Base-by-base conservation (phyloP, 2,329 filamentous ascomycete genomes). In the Zasmidium cellare region DNA sequence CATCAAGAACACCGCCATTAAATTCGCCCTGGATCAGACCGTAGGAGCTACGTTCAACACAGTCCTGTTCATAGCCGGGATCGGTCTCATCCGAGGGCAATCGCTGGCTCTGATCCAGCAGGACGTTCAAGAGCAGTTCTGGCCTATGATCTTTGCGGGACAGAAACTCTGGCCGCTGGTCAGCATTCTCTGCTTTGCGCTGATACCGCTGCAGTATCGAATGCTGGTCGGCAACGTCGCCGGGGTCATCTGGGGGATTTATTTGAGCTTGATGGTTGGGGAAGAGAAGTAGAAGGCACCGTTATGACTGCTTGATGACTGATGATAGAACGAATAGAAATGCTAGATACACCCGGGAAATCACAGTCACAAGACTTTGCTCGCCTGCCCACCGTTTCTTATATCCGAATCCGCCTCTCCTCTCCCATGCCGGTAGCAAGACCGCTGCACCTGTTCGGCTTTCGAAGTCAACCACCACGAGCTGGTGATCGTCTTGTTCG, bases 201-300 rank as follows among this genome's bases (percentile, higher is more conserved):
- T 91, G 59, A 82, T 89, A 63, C 89, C 87, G n/a, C 84, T 91
- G 2, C 83, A 91, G 67, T 81, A 82, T 53, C 80, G 90, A 38
- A 87, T 89, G 51, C 75, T 92, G 31, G 82, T 92, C 60, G 88
- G 86, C n/a, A 85, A 86, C 64, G 72, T 88, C 51, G 88, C 88
- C 18, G 89, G 90, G 3, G 80, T 93, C 22, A 81, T 79, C 14
- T 93, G 90, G 90, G 87, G 87, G 0, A 79, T 92, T 45, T 92
- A 90, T 72, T 77, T 92, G 75, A 91, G 88, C 69, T 75, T 92
- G 67, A 74, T 85, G 62, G 81, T 58, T 31, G 57, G 56, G 7
- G 31, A 41, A 23, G 31, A 20, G 3, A 44, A 52, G 50, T 41
- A 41, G n/a, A n/a, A n/a, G n/a, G n/a, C n/a, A n/a, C n/a, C n/a